phyloP scores from a whole-genome alignment of 1,139 yeast genomes.

The Candida frijolesensis region DNA sequence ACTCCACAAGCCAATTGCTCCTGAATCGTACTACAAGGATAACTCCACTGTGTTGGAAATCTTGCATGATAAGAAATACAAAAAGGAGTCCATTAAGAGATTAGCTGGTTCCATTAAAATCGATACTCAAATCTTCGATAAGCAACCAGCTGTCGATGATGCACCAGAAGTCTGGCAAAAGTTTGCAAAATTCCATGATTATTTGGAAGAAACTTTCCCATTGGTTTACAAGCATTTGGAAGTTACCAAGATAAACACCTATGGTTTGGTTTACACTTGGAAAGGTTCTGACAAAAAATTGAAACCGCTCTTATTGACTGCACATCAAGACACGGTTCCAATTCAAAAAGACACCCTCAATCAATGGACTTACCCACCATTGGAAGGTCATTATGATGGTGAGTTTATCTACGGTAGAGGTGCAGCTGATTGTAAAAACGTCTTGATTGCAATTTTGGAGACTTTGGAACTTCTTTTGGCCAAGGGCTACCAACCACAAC shows the following conservation, averaged over 20 bases:
- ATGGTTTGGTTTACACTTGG: constrained; percentile 68
- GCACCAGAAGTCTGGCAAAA: constrained; percentile 42
- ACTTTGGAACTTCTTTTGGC: constrained; percentile 36
- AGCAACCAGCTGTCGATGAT: constrained; percentile 42
- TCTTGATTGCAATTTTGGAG: constrained; percentile 41
- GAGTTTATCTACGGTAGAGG: constrained; percentile 43
- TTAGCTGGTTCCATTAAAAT: constrained; percentile 46
- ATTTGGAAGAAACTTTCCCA: constrained; percentile 62
- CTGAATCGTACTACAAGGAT: constrained; percentile 32
- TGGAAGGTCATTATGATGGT: constrained; percentile 69
- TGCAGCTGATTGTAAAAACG: constrained; percentile 44
- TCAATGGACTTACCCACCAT: constrained; percentile 73
- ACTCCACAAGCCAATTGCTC: constrained; percentile 30
- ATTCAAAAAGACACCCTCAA: constrained; percentile 59
- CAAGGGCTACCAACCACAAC: constrained; percentile 32
- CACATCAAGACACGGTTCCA: constrained; percentile 71
- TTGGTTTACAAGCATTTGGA: constrained; percentile 48
- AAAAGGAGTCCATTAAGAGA: constrained; percentile 35
- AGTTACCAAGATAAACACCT: constrained; percentile 61
- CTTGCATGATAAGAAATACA: constrained; percentile 34
- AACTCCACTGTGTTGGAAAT: constrained; percentile 38
- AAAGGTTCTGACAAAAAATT: constrained; percentile 26
- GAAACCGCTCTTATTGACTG: constrained; percentile 47
- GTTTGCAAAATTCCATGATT: constrained; percentile 57
- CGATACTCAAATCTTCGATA: constrained; percentile 48